Percentiles rank a stretch among this genome's conserved stretches.
These are phyloP conservation scores for Fusarium graminum DNA, from an alignment of 2,329 filamentous ascomycete species.

Conservation along the genomic window DNA sequence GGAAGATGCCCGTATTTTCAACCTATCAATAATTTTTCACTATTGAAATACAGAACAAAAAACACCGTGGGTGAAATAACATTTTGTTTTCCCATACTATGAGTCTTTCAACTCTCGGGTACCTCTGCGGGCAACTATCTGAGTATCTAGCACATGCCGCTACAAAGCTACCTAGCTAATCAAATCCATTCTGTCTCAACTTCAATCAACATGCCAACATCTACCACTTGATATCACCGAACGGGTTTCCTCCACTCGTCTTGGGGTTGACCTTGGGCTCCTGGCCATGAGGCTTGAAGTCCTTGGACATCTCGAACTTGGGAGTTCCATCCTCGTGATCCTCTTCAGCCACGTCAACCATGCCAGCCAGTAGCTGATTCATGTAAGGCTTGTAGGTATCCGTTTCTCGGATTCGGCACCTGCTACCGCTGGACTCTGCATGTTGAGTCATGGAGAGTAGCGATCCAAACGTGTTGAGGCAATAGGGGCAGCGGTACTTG, in stretches of 20 bases:
- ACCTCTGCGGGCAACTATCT: not conserved
- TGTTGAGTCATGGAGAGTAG: conserved; percentile 62
- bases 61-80: not conserved
- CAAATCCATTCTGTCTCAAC: not conserved
- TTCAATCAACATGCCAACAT: not conserved
- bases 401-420: conserved; percentile 60
- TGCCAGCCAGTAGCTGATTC: conserved; percentile 52
- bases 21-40: not conserved
- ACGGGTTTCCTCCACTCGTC: conserved; percentile 7
- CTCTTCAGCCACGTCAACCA: conserved; percentile 46
- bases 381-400: conserved; percentile 53
- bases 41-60: not conserved
- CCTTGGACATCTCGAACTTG: conserved; percentile 46
- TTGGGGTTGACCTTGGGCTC: conserved; percentile 10
- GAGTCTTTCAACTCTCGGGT: not conserved
- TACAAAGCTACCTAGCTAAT: not conserved
- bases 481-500: conserved; percentile 60
- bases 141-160: not conserved
- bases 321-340: conserved; percentile 48
- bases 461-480: conserved; percentile 57
- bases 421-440: conserved; percentile 58
- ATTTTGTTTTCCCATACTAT: not conserved
- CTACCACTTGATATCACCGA: conserved; percentile 29
- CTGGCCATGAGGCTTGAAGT: conserved; percentile 7
- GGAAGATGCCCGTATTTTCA: not conserved